Percentiles rank a stretch among this genome's conserved stretches.
Evolutionary conservation across 2,329 filamentous ascomycete genomes (phyloP).

Genomic region (Venturia nashicola): DNA sequence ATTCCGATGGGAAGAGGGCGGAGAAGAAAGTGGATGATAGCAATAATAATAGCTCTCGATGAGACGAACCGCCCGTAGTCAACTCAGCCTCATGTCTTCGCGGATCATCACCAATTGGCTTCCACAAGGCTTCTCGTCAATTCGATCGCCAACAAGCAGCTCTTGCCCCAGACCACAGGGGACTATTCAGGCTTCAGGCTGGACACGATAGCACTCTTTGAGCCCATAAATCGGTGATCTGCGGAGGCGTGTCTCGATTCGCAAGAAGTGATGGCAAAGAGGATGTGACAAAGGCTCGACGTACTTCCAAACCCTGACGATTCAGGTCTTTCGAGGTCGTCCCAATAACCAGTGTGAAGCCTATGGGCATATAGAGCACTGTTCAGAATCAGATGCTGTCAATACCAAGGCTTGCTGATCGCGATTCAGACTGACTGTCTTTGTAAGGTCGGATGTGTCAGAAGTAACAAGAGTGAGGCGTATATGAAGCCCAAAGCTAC

Average conservation of each 20-base stretch:
- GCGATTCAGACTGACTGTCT: conserved; percentile 52
- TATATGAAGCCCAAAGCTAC: conserved; percentile 26
- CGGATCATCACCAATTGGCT: background rate
- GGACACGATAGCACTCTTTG: background rate
- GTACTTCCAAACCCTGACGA: conserved; percentile 76
- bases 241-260: too few species aligned
- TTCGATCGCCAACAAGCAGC: background rate
- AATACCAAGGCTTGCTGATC: conserved; percentile 8
- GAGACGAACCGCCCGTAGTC: background rate
- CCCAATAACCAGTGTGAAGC: conserved; percentile 58
- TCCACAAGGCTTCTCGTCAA: too few species aligned
- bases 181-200: background rate
- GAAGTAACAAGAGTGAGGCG: conserved; percentile 43
- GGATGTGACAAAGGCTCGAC: conserved; percentile 13
- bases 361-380: conserved; percentile 79
- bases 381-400: background rate
- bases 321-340: conserved; percentile 64
- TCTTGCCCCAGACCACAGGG: background rate
- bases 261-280: too few species aligned
- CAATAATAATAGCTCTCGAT: background rate
- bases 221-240: background rate
- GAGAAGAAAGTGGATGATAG: background rate
- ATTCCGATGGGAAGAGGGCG: conserved; percentile 6
- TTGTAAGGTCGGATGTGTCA: conserved; percentile 62
- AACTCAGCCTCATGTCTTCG: background rate